Evolutionary conservation across 2,329 filamentous ascomycete genomes (phyloP).

Genomic region (Ceratocystis papillata): DNA sequence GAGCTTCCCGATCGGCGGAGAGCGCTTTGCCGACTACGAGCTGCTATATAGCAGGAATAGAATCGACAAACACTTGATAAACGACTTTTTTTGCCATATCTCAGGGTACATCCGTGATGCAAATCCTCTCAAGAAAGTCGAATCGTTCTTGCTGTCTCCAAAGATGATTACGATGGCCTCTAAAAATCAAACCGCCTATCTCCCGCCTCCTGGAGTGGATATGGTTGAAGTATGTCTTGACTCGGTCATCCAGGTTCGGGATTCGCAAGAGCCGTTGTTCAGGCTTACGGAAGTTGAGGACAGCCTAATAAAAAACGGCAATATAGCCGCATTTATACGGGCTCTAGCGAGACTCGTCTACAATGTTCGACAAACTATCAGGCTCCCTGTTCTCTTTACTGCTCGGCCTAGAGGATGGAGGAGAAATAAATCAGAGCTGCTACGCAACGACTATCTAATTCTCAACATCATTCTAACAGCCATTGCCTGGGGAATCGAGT

Average conservation of each 20-base stretch:
- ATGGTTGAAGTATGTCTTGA: not conserved
- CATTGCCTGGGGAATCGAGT: not conserved
- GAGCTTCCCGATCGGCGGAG: too few relatives aligned
- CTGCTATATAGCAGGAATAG: not conserved
- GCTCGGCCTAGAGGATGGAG: not conserved
- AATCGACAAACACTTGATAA: not conserved
- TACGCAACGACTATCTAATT: not conserved
- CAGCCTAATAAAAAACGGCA: too few relatives aligned
- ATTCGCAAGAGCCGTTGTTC: not conserved
- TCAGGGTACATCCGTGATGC: not conserved
- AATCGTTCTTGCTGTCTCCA: not conserved
- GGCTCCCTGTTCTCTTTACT: not conserved
- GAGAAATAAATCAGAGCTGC: not conserved
- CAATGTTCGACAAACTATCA: not conserved
- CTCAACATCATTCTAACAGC: not conserved
- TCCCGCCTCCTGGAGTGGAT: not conserved
- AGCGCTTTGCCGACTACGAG: not conserved
- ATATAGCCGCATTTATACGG: not conserved
- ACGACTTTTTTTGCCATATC: not conserved
- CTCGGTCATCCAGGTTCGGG: not conserved
- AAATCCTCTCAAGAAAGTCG: not conserved
- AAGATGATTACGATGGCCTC: not conserved
- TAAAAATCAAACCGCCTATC: not conserved
- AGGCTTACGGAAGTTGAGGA: not conserved
- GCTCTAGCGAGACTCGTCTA: not conserved